Evolutionary conservation across 441 rosid species (phyloP).

Genomic region (Syzygium malaccense): DNA sequence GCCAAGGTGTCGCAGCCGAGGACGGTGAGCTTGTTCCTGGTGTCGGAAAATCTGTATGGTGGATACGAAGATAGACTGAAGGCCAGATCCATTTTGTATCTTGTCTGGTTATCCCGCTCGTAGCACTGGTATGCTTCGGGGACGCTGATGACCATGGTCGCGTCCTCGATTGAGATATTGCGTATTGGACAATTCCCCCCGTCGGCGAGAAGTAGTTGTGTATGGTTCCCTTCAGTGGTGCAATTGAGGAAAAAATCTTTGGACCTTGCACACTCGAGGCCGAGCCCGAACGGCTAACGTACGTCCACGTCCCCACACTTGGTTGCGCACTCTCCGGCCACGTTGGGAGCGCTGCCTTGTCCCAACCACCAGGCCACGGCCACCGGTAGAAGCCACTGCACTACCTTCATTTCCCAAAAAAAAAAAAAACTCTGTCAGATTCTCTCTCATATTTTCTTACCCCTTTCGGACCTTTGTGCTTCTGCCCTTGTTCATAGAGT

Average conservation of each 20-base stretch:
- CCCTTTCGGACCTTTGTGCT: background rate
- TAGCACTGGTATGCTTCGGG: background rate
- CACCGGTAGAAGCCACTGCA: background rate
- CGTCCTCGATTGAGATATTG: background rate
- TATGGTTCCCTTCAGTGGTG: background rate
- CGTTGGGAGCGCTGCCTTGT: background rate
- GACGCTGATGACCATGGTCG: background rate
- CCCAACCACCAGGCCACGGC: background rate
- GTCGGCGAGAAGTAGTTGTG: background rate
- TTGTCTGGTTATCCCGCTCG: background rate
- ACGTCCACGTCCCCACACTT: background rate
- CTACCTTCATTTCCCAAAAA: background rate
- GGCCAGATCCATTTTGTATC: too few relatives aligned
- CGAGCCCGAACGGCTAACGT: background rate
- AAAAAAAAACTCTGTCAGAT: too few relatives aligned
- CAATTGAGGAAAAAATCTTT: background rate
- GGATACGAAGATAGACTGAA: too few relatives aligned
- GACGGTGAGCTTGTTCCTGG: background rate
- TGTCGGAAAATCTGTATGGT: background rate
- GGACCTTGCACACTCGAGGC: background rate
- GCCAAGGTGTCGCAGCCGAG: background rate
- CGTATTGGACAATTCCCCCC: background rate
- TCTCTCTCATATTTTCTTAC: background rate
- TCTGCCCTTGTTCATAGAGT: background rate
- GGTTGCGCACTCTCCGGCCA: background rate